These are phyloP conservation scores for Stenocarpella maydis DNA, from an alignment of 2,329 filamentous ascomycete genomes.

Conservation along the genomic window DNA sequence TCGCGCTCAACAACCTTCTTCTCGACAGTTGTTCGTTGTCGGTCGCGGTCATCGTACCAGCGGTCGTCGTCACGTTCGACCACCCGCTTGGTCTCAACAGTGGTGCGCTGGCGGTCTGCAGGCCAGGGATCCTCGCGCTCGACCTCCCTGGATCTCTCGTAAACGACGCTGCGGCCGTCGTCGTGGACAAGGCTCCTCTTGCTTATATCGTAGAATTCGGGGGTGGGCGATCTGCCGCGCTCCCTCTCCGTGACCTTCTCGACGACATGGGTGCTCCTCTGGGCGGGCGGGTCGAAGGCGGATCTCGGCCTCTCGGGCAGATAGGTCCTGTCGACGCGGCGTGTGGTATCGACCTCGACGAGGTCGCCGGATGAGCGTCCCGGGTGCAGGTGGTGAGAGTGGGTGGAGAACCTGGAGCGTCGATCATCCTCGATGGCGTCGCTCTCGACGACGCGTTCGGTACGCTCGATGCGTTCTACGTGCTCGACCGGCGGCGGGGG, in stretches of 20 bases:
- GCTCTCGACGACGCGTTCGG: conserved; percentile 43
- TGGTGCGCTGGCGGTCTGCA: conserved; percentile 30
- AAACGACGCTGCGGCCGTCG: conserved; percentile 40
- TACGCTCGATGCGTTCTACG: conserved; percentile 51
- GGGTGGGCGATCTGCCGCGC: conserved; percentile 38
- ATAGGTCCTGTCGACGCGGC: conserved; percentile 49
- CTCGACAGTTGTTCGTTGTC: conserved; percentile 31
- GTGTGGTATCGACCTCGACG: conserved; percentile 49
- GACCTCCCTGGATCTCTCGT: conserved; percentile 40
- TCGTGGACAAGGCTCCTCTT: conserved; percentile 36
- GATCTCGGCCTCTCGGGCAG: conserved; percentile 61
- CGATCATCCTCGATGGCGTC: conserved; percentile 53
- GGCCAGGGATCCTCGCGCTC: conserved; percentile 31
- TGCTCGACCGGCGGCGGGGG: conserved; percentile 37
- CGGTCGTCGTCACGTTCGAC: conserved; percentile 33
- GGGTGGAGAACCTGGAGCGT: conserved; percentile 52
- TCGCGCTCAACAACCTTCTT: conserved; percentile 35
- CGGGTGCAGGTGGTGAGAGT: conserved; percentile 35
- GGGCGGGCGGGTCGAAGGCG: conserved; percentile 51
- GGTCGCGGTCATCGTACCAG: conserved; percentile 37
- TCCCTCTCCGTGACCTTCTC: conserved; percentile 45
- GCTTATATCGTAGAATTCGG: conserved; percentile 33
- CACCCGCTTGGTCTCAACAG: conserved; percentile 29
- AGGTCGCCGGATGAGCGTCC: conserved; percentile 52
- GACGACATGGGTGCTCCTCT: conserved; percentile 40